A percentile compares a stretch with the other conserved stretches of the same genome.
Evolutionary conservation across 805 yeast species (phyloP).

Genomic region (Lipomyces mesembrius): DNA sequence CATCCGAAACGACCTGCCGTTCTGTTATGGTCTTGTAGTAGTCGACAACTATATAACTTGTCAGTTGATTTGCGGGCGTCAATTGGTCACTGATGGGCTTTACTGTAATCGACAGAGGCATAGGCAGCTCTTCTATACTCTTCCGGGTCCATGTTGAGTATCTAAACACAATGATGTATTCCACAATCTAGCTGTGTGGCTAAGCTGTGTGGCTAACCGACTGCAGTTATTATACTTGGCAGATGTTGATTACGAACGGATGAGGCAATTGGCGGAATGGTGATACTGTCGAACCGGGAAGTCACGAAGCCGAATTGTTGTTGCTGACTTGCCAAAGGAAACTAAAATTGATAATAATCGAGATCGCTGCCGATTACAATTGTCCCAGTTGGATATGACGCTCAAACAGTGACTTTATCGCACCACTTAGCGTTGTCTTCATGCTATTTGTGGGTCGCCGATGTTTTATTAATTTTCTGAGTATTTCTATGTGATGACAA

Average conservation of each 20-base stretch:
- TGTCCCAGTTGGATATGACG: too few relatives aligned
- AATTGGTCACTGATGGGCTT: neutral
- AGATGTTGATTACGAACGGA: neutral
- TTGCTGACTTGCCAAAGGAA: too few relatives aligned
- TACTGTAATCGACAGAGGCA: slow-evolving; percentile 38
- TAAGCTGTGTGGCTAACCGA: neutral
- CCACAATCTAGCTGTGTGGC: neutral
- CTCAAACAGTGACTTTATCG: too few relatives aligned
- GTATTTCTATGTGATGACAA: too few relatives aligned
- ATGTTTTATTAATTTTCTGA: too few relatives aligned
- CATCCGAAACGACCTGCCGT: slow-evolving; percentile 32
- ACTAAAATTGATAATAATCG: too few relatives aligned
- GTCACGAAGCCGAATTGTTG: too few relatives aligned
- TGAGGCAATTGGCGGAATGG: neutral
- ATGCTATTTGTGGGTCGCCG: too few relatives aligned
- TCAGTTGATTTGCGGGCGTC: neutral
- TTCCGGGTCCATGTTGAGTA: slow-evolving; percentile 36
- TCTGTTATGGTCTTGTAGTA: slow-evolving; percentile 30
- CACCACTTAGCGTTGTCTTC: too few relatives aligned
- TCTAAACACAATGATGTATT: neutral
- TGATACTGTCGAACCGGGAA: too few relatives aligned
- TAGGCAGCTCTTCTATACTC: slow-evolving; percentile 39
- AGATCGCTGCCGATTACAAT: too few relatives aligned
- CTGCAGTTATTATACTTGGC: neutral
- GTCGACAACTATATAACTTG: slow-evolving; percentile 27